A percentile compares a stretch with the other conserved stretches of the same genome.
phyloP scores from a whole-genome alignment of 345 rosid species.

The Ceriops tagal region DNA sequence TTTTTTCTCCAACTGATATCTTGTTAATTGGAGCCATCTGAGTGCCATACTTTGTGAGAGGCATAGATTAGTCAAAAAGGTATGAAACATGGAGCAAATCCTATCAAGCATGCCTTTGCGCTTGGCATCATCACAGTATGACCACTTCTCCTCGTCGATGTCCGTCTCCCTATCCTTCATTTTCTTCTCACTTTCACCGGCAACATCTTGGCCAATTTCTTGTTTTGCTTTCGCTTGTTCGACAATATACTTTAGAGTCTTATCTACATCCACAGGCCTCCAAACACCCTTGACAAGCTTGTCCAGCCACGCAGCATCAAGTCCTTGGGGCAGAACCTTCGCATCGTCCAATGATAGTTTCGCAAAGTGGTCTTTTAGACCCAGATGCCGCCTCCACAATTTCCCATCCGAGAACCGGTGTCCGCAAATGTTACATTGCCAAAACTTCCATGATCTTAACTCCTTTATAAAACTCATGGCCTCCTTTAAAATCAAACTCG shows the following conservation, averaged over 20 bases:
- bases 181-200: no score
- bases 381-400: no score
- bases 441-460: no score
- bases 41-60: neutral
- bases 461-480: no score
- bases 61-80: neutral
- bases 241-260: neutral
- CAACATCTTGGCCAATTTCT: neutral
- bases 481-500: no score
- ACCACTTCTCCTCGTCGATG: neutral
- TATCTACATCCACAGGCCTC: constrained; percentile 4
- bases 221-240: neutral
- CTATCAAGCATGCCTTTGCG: neutral
- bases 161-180: neutral
- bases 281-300: no score
- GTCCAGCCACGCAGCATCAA: no score
- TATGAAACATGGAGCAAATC: neutral
- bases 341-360: no score
- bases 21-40: neutral
- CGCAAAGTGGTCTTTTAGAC: no score
- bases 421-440: no score
- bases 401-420: no score
- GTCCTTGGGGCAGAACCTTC: no score
- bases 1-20: neutral
- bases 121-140: constrained; percentile 1